Evolutionary conservation across 2,329 filamentous ascomycete genomes (phyloP), one percentile per base, ranked within the genome.

Genomic region (Mycosphaerella arachidis): DNA sequence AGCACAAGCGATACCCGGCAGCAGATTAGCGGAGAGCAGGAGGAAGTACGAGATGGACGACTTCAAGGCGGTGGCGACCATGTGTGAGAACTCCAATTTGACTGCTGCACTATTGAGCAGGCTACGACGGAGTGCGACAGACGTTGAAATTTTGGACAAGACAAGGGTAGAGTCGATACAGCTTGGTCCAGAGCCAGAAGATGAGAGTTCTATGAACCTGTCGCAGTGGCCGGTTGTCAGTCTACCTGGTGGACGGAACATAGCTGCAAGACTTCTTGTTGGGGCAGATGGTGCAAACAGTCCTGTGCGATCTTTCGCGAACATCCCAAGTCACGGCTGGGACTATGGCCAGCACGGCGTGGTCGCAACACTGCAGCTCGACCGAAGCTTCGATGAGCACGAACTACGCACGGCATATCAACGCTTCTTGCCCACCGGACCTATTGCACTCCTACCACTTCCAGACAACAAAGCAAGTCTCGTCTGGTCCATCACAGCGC

Each of bases 241-340:
- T 8, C 79, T 97, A 6, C 84, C 86, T 10, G 83, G 84, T 33
- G 87, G 86, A 24, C 60, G 66, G 16, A 77, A 65, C 79, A 83
- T 99, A 30, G 86, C 88, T 35, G 92, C 94, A 1, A 85, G 94
- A 48, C 82, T 99, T 1, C 82, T 99, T 2, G 86, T 99, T 9
- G 94, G 94, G 1, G 95, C 94, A 3, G 94, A 99, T 70, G 94
- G 94, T 16, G 91, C 91, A 46, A 97, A 97, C 75, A 96, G 91
- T 69, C 94, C 93, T 1, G 94, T 99, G 13, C 86, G 94, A 43
- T 82, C 86, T 0, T 99, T 97, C 73, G 92, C 93, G 4, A 88
- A 87, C 54, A 97, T 99, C 67, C 81, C 87, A 48, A 90, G 88
- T 58, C 84, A 87, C 20, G 94, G 95, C 24, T 99, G 94, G 91